Conservation (phyloP, 2,329 filamentous ascomycete genomes). For the Aphanocladium album region DNA sequence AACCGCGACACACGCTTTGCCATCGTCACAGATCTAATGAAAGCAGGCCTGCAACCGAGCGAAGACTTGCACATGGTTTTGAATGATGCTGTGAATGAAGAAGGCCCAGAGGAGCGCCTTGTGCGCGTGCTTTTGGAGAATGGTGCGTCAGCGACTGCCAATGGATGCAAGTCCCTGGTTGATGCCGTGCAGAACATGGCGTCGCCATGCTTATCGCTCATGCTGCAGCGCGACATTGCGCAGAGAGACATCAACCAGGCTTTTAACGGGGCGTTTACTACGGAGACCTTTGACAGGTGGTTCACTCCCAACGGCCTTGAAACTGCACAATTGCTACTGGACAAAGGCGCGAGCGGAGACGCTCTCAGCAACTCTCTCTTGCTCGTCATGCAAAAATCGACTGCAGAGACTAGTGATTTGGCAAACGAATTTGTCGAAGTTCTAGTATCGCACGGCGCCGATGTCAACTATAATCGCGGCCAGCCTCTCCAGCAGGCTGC, state of each 20-base stretch:
- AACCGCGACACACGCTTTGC: slow-evolving; percentile 42
- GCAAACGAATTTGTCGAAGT: slow-evolving; percentile 42
- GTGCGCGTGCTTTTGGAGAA: slow-evolving; percentile 44
- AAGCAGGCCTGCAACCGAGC: slow-evolving; percentile 42
- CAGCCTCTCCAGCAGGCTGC: slow-evolving; percentile 51
- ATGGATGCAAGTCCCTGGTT: slow-evolving; percentile 48
- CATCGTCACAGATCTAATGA: slow-evolving; percentile 46
- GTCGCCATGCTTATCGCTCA: slow-evolving; percentile 33
- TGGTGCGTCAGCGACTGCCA: slow-evolving; percentile 47
- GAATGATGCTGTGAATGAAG: slow-evolving; percentile 48
- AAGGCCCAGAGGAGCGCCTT: slow-evolving; percentile 42
- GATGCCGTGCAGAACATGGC: slow-evolving; percentile 40
- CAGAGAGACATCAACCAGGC: slow-evolving; percentile 39
- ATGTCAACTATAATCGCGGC: slow-evolving; percentile 49
- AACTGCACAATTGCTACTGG: slow-evolving; percentile 43
- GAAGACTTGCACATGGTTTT: slow-evolving; percentile 48
- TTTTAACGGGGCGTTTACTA: slow-evolving; percentile 41
- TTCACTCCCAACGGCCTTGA: slow-evolving; percentile 42
- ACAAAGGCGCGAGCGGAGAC: slow-evolving; percentile 43
- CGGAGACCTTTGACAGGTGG: slow-evolving; percentile 38
- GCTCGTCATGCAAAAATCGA: slow-evolving; percentile 39
- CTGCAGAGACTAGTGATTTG: slow-evolving; percentile 32
- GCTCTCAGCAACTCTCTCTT: slow-evolving; percentile 42
- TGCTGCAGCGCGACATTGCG: slow-evolving; percentile 38
- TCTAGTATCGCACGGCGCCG: slow-evolving; percentile 34